Base-by-base conservation (phyloP, 129 eudicot genomes). In the Deinandra increscens region DNA sequence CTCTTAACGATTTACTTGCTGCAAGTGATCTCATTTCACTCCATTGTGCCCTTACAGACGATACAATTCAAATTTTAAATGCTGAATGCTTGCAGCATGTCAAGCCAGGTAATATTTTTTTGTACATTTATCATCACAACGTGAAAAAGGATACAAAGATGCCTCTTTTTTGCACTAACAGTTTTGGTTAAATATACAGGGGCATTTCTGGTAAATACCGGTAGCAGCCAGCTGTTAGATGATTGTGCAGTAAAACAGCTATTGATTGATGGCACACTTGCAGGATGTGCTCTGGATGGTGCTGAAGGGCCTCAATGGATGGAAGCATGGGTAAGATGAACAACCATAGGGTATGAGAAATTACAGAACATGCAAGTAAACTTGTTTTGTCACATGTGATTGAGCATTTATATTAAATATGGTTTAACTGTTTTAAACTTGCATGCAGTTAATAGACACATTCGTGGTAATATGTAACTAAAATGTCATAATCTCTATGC, bases 281-380 rank as follows among this genome's bases (percentile, higher is more conserved):
- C 99, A 19, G 97, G 99, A 73, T 89, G 97, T 79, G 99, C 99
- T 49, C 74, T 94, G 56, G 99, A 94, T 87, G 99, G 99, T 60
- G 97, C 97, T 64, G 99, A 94, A 87, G 99, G 99, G 64, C 99
- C 99, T 55, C 99, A 94, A 69, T 94, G 99, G 99, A 94, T 94
- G 99, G 99, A 94, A 90, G 99, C 99, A 70, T 94, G 99, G 97
- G 99, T 94, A 94, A 85, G 95, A 82, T 90, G 70, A 68, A 17
- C 78, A 71, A 82, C 73, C 71, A 71, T 87, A 76, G 85, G 82
- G 84, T 87, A 77, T 77, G 87, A 81, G 31, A 69, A 61, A 66
- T 64, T 53, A 64, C 31, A 60, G 36, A 15, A 44, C 60, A 69
- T 79, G 76, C 38, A 31, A 67, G 42, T 50, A 55, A 53, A 31